phyloP scores from a whole-genome alignment of 1,139 yeast species.

The Lodderomyces elongisporus region DNA sequence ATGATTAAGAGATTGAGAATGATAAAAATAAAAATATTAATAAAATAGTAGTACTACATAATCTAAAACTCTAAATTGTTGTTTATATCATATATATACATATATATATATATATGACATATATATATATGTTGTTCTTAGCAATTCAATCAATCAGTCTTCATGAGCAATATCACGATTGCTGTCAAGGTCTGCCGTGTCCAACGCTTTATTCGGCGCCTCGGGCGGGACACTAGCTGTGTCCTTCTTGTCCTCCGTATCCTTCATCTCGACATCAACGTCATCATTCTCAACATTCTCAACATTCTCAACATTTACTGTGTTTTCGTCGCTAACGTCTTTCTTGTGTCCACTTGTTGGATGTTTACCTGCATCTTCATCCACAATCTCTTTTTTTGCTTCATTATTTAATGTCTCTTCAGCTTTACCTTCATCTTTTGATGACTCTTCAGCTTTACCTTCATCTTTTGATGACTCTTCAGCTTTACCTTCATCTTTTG shows the following conservation, averaged over 20 bases:
- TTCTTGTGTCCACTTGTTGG: too few relatives aligned
- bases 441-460: not conserved
- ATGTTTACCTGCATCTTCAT: not conserved
- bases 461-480: not conserved
- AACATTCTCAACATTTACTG: constrained; percentile 2
- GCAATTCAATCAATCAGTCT: not conserved
- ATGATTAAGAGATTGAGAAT: too few relatives aligned
- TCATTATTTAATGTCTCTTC: not conserved
- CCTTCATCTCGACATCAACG: too few relatives aligned
- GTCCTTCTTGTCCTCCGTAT: too few relatives aligned
- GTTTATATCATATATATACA: too few relatives aligned
- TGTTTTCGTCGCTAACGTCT: too few relatives aligned
- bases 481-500: not conserved
- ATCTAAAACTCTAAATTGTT: not conserved
- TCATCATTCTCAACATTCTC: too few relatives aligned
- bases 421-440: not conserved
- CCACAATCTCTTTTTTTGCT: not conserved
- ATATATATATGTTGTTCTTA: too few relatives aligned
- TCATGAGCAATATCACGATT: not conserved
- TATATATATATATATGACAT: too few relatives aligned
- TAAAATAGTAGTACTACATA: not conserved
- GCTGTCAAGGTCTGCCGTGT: constrained; percentile 4
- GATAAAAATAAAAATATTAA: too few relatives aligned
- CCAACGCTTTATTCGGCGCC: constrained; percentile 6
- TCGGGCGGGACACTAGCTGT: too few relatives aligned